Conservation (phyloP, 805 yeast genomes). For the Wickerhamiella musiphila region DNA sequence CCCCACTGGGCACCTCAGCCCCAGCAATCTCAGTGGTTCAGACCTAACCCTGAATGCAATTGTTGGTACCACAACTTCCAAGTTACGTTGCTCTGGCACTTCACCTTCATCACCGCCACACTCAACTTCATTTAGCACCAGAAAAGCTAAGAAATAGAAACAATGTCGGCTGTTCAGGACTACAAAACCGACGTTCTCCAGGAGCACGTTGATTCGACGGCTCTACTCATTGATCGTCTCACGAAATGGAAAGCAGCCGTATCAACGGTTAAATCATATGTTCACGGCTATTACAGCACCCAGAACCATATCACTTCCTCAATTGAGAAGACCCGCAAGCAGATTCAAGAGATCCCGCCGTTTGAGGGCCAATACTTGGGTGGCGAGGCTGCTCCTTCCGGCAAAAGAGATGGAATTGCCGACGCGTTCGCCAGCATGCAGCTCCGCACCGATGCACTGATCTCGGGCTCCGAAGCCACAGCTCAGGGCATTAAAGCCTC, state of each 20-base stretch:
- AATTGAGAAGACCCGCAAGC: slow-evolving; percentile 22
- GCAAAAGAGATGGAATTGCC: slow-evolving; percentile 17
- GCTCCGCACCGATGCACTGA: slow-evolving; percentile 19
- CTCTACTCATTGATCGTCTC: slow-evolving; percentile 21
- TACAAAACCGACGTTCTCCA: slow-evolving; percentile 14
- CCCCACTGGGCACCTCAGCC: no score
- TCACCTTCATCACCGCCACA: no score
- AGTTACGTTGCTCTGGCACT: no score
- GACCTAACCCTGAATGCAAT: no score
- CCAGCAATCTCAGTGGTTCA: no score
- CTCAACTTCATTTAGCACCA: neutral
- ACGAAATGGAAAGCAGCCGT: slow-evolving; percentile 25
- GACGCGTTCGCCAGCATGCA: slow-evolving; percentile 22
- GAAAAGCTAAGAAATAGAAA: no score
- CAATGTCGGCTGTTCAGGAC: slow-evolving; percentile 13
- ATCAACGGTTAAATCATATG: slow-evolving; percentile 17
- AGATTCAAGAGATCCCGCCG: slow-evolving; percentile 21
- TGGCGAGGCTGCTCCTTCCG: neutral
- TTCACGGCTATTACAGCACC: slow-evolving; percentile 16
- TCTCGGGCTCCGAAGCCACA: slow-evolving; percentile 24
- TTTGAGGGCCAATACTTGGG: slow-evolving; percentile 13
- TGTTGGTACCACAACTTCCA: no score
- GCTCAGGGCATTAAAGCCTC: slow-evolving; percentile 21
- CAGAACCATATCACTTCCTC: slow-evolving; percentile 18
- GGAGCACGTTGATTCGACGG: slow-evolving; percentile 23